Conservation (phyloP, 768 basidiomycete genomes). For the Pilatotrama ljubarskyi region DNA sequence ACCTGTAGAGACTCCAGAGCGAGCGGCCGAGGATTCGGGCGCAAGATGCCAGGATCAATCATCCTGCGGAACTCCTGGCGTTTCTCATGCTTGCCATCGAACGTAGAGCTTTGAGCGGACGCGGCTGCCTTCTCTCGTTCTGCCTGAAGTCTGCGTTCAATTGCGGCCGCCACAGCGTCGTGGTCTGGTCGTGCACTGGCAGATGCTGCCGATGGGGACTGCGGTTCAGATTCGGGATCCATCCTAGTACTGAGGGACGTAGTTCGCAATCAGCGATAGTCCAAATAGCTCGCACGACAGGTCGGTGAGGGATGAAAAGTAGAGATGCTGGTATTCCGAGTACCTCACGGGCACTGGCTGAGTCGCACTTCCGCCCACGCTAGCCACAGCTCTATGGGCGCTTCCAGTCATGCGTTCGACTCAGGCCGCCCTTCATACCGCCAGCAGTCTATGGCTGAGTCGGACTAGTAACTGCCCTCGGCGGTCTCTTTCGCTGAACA, state of each 20-base stretch:
- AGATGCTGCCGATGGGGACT: neutral
- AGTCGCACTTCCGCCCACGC: neutral
- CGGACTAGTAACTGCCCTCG: no score
- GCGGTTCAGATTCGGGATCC: slow-evolving; percentile 1
- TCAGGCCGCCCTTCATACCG: no score
- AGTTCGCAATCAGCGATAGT: neutral
- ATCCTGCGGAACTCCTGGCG: slow-evolving; percentile 73
- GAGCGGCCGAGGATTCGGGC: slow-evolving; percentile 64
- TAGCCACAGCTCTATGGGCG: neutral
- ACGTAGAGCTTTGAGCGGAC: slow-evolving; percentile 20
- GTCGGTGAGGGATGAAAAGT: neutral
- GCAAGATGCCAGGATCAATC: slow-evolving; percentile 75
- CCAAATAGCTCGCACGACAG: neutral
- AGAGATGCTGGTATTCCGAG: slow-evolving; percentile 3
- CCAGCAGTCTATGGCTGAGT: no score
- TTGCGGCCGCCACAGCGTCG: slow-evolving; percentile 30
- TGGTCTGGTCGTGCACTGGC: slow-evolving; percentile 23
- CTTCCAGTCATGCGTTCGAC: neutral
- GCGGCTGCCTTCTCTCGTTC: slow-evolving; percentile 21
- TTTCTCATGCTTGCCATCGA: slow-evolving; percentile 57
- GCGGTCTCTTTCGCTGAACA: no score
- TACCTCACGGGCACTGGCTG: neutral
- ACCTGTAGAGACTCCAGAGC: slow-evolving; percentile 68
- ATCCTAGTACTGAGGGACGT: neutral
- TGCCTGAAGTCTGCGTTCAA: slow-evolving; percentile 30